A percentile compares a stretch with the other conserved stretches of the same genome.
phyloP scores from a whole-genome alignment of 352 stramenopile genomes.

The Globisporangium orthogonon region DNA sequence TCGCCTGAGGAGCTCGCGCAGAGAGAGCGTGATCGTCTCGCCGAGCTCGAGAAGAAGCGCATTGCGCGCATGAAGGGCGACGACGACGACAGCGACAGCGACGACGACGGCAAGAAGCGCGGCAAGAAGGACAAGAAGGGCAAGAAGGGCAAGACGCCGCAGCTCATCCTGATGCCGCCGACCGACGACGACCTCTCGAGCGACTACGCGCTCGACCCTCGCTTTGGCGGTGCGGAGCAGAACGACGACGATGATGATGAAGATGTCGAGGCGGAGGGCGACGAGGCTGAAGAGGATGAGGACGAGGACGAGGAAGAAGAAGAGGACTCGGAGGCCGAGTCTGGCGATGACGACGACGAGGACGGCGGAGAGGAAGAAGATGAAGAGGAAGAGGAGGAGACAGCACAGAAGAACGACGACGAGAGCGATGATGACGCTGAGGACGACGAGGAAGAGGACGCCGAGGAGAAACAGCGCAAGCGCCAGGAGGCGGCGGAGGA shows the following conservation, averaged over 20 bases:
- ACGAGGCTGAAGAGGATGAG: conserved; percentile 27
- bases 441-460: conserved; percentile 49
- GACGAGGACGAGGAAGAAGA: conserved; percentile 37
- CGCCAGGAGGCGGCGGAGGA: conserved; percentile 45
- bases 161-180: conserved; percentile 68
- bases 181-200: conserved; percentile 90
- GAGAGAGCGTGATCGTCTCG: conserved; percentile 88
- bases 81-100: conserved; percentile 55
- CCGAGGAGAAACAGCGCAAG: conserved; percentile 45
- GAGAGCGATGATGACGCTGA: conserved; percentile 85
- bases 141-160: conserved; percentile 23
- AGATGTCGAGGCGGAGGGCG: conserved; percentile 20
- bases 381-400: conserved; percentile 36
- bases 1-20: conserved; percentile 92
- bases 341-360: conserved; percentile 57
- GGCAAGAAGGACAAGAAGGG: conserved; percentile 35
- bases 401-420: conserved; percentile 38
- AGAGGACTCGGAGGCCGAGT: conserved; percentile 49
- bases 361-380: conserved; percentile 51
- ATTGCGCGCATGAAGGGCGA: conserved; percentile 94
- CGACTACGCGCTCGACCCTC: conserved; percentile 67
- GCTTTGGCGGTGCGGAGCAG: conserved; percentile 39
- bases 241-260: conserved; percentile 34
- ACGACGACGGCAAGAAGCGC: conserved; percentile 42
- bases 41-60: conserved; percentile 91